Evolutionary conservation across 2,329 filamentous ascomycete genomes (phyloP).

Genomic region (Arthroderma sp.): DNA sequence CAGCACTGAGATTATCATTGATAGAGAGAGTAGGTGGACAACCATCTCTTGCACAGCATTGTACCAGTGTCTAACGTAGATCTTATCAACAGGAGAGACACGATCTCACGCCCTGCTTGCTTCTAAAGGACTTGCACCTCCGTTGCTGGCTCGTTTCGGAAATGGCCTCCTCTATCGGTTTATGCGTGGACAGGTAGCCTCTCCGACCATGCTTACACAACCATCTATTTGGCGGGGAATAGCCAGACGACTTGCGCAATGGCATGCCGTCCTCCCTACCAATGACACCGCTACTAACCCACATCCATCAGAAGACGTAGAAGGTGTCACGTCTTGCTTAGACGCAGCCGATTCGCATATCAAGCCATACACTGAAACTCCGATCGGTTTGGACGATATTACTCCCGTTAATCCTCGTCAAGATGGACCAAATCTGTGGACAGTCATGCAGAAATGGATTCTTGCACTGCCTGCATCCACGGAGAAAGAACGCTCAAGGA

Average conservation of each 20-base stretch:
- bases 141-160: slow-evolving; percentile 78
- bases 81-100: slow-evolving; percentile 39
- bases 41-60: slow-evolving; percentile 4
- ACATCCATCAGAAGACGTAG: slow-evolving; percentile 13
- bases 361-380: slow-evolving; percentile 9
- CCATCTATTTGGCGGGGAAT: slow-evolving; percentile 69
- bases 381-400: slow-evolving; percentile 15
- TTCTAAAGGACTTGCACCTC: slow-evolving; percentile 67
- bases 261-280: slow-evolving; percentile 64
- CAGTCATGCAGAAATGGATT: slow-evolving; percentile 93
- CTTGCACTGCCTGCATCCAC: slow-evolving; percentile 64
- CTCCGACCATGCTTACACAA: slow-evolving; percentile 64
- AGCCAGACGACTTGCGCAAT: slow-evolving; percentile 73
- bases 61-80: slow-evolving; percentile 13
- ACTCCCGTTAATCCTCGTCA: slow-evolving; percentile 47
- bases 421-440: slow-evolving; percentile 79
- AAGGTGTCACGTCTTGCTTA: slow-evolving; percentile 35
- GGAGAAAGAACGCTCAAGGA: slow-evolving; percentile 53
- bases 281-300: slow-evolving; percentile 28
- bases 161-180: slow-evolving; percentile 95
- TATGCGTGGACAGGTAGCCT: slow-evolving; percentile 67
- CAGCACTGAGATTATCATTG: slow-evolving; percentile 88
- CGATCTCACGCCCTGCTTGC: slow-evolving; percentile 73
- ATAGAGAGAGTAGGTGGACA: slow-evolving; percentile 63
- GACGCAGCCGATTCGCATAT: slow-evolving; percentile 24